These are phyloP conservation scores for Ophiostoma ips DNA, from an alignment of 2,329 filamentous ascomycete genomes.

Conservation along the genomic window DNA sequence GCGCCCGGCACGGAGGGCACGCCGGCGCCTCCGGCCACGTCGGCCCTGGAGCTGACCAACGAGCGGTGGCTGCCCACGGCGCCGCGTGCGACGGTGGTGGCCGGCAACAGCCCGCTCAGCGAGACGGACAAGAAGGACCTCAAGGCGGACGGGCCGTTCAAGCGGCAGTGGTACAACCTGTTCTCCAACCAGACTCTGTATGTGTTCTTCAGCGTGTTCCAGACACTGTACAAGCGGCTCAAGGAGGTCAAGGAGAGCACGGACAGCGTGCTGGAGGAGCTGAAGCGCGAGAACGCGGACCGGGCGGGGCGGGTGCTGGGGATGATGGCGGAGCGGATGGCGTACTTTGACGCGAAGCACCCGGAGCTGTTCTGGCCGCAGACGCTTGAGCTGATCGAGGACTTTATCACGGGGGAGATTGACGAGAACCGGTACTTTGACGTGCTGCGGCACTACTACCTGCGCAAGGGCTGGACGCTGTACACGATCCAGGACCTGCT, in stretches of 20 bases:
- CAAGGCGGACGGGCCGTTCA: slow-evolving; percentile 68
- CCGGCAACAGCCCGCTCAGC: slow-evolving; percentile 37
- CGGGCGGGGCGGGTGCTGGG: slow-evolving; percentile 78
- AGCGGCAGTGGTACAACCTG: slow-evolving; percentile 70
- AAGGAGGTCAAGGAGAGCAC: slow-evolving; percentile 71
- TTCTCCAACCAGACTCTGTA: slow-evolving; percentile 87
- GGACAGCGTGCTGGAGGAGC: slow-evolving; percentile 56
- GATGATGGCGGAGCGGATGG: slow-evolving; percentile 63
- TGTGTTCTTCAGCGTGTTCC: slow-evolving; percentile 88
- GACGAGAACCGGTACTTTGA: slow-evolving; percentile 81
- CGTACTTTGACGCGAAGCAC: slow-evolving; percentile 59
- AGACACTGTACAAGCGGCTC: slow-evolving; percentile 77
- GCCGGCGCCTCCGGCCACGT: slow-evolving; percentile 23
- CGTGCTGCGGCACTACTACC: slow-evolving; percentile 78
- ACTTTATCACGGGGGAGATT: slow-evolving; percentile 68
- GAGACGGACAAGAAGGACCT: slow-evolving; percentile 46
- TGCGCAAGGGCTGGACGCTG: slow-evolving; percentile 80
- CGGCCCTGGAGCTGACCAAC: slow-evolving; percentile 47
- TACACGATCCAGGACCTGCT: slow-evolving; percentile 89
- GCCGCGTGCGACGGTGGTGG: slow-evolving; percentile 40
- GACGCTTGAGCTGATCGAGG: slow-evolving; percentile 72
- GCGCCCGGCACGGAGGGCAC: slow-evolving; percentile 28
- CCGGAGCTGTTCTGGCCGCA: slow-evolving; percentile 69
- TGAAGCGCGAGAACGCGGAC: slow-evolving; percentile 55
- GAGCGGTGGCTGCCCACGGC: slow-evolving; percentile 51